A percentile compares a stretch with the other conserved stretches of the same genome.
Evolutionary conservation across 495 filamentous ascomycete genomes (phyloP).

Genomic region (Clohesyomyces aquaticus): DNA sequence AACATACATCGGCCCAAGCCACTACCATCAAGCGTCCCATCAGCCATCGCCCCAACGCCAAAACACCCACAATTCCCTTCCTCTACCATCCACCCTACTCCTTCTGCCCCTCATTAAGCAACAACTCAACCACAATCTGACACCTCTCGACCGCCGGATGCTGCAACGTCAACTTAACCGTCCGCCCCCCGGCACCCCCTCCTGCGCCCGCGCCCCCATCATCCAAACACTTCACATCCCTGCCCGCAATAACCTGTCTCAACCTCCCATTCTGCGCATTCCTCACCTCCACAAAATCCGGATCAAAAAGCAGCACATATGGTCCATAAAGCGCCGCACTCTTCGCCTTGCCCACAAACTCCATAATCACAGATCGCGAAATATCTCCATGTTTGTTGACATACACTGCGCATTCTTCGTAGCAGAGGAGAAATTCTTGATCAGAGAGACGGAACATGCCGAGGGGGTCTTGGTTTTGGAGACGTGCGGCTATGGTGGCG

Average conservation of each 20-base stretch:
- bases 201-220: constrained; percentile 75
- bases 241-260: constrained; percentile 89
- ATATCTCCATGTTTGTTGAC: constrained; percentile 98
- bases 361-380: constrained; percentile 88
- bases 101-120: constrained; percentile 91
- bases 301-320: constrained; percentile 64
- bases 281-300: constrained; percentile 90
- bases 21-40: constrained; percentile 1
- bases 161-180: constrained; percentile 92
- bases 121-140: constrained; percentile 87
- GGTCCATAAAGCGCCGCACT: constrained; percentile 75
- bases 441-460: constrained; percentile 97
- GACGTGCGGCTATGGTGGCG: constrained; percentile 75
- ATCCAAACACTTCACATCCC: constrained; percentile 85
- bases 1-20: background rate
- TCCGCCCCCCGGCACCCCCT: constrained; percentile 50
- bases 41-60: background rate
- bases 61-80: background rate
- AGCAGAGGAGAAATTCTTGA: constrained; percentile 89
- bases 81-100: constrained; percentile 54
- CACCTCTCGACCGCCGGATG: constrained; percentile 81
- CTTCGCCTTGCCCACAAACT: constrained; percentile 89
- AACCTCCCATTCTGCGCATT: constrained; percentile 95
- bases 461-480: constrained; percentile 78
- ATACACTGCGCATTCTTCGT: constrained; percentile 94